Evolutionary conservation across 1,284 basidiomycete genomes (phyloP).

Genomic region (Ceratobasidium sp.): DNA sequence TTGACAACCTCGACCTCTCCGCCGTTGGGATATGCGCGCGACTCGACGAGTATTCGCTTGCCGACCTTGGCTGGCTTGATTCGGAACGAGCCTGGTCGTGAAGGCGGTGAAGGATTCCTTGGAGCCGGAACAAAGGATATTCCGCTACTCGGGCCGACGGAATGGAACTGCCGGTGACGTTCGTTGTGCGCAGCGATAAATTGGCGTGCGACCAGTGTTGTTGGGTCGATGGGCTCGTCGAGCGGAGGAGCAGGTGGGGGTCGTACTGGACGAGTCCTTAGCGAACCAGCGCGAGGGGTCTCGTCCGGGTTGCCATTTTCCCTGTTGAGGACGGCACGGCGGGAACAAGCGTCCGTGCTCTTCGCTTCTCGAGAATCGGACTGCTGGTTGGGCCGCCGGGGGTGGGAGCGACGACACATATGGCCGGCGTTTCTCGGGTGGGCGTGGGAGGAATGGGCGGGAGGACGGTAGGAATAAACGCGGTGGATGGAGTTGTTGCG

Average conservation of each 20-base stretch:
- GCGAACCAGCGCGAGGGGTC: not conserved
- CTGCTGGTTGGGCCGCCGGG: constrained; percentile 2
- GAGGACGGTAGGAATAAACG: too few species aligned
- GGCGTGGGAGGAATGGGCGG: constrained; percentile 25
- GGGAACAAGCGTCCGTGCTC: constrained; percentile 28
- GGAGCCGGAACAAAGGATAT: constrained; percentile 8
- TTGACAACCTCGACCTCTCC: constrained; percentile 34
- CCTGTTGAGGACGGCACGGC: constrained; percentile 5
- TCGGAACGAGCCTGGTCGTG: constrained; percentile 5
- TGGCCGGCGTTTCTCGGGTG: constrained; percentile 19
- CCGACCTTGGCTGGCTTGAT: not conserved
- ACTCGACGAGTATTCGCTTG: constrained; percentile 20
- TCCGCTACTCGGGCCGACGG: constrained; percentile 10
- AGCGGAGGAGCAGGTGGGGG: not conserved
- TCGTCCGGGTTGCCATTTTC: constrained; percentile 12
- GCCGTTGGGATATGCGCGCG: constrained; percentile 10
- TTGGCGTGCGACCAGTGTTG: constrained; percentile 8
- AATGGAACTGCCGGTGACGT: constrained; percentile 10
- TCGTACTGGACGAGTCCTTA: not conserved
- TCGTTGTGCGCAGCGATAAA: constrained; percentile 14
- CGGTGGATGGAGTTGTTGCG: not conserved
- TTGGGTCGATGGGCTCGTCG: not conserved
- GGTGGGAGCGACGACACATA: constrained; percentile 1
- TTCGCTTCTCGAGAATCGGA: constrained; percentile 29
- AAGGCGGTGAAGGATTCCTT: not conserved